Conservation (phyloP, 129 eudicot species). For the Lactuca sativa region DNA sequence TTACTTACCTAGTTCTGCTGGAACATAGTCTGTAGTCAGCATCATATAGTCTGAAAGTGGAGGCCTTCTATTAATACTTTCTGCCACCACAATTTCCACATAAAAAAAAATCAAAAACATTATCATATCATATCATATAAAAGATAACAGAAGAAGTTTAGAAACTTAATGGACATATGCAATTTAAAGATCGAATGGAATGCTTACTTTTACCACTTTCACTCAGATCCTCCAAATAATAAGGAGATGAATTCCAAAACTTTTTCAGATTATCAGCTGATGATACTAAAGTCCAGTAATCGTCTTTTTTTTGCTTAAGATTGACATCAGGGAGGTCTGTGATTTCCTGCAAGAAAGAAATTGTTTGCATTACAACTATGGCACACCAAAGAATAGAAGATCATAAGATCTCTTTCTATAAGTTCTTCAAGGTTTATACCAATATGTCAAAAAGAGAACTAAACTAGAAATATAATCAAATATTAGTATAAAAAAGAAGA, state of each 20-base stretch:
- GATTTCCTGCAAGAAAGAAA: constrained; percentile 33
- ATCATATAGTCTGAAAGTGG: constrained; percentile 52
- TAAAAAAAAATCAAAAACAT: not conserved
- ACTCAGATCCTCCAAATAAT: constrained; percentile 27
- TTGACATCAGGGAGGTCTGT: constrained; percentile 29
- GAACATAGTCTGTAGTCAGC: constrained; percentile 64
- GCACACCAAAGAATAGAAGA: constrained; percentile 4
- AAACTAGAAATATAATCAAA: not conserved
- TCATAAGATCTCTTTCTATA: not conserved
- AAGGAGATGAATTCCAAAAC: constrained; percentile 38
- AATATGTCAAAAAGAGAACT: not conserved
- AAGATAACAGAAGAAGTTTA: not conserved
- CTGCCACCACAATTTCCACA: constrained; percentile 24
- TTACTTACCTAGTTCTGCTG: constrained; percentile 72
- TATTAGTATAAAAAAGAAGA: not conserved
- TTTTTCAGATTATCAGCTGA: constrained; percentile 15
- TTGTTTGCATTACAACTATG: not conserved
- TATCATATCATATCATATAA: too few relatives aligned
- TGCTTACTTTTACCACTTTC: constrained; percentile 23
- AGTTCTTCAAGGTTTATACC: not conserved
- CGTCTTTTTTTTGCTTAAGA: constrained; percentile 14
- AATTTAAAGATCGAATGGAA: not conserved
- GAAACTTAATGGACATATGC: not conserved
- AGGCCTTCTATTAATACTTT: constrained; percentile 21
- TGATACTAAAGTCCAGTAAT: constrained; percentile 7